Base-by-base conservation (phyloP, 495 filamentous ascomycete genomes). In the Penicillium egyptiacum region DNA sequence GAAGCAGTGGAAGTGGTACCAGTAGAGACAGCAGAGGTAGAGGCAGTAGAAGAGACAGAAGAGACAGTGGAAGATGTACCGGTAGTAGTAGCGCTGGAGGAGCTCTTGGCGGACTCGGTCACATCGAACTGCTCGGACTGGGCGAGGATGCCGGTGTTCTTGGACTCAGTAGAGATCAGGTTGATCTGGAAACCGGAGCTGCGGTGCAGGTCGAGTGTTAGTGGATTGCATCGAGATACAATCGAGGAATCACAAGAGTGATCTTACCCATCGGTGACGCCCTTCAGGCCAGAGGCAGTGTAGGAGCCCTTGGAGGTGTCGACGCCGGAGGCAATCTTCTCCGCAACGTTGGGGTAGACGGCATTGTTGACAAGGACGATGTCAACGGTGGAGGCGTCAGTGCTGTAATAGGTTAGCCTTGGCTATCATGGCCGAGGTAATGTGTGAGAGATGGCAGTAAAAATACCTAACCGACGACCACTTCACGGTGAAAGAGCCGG, bases 161-260 rank as follows among this genome's bases (percentile, higher is more conserved):
- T 33, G 17, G 39, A 28, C 3, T 43, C 37, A 58, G 64, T 63
- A 50, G 71, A 73, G 31, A 69, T 20, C 20, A 77, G 58, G 64
- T 75, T 73, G 58, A 77, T 68, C 62, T 77, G 74, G 69, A 72
- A 77, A 28, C 68, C 73, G 10, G 59, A 42, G 3, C 73, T 74
- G 45, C 46, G 35, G 22, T 22, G 9, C 17, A 33, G 1, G 41
- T 65, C 41, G 58, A 25, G 40, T 50, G 47, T 44, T 39, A 41
- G 50, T 43, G 7, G 26, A 41, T 17, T 9, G 14, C 14, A 16
- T 19, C 7, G 5, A 28, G 14, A 17, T 5, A 47, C n/a, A 19
- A 17, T 33, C 30, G 30, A 47, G 2, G 14, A 3, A 8, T 0
- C n/a, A 12, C 12, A 22, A 30, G 26, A 11, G 16, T 16, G 23